A percentile compares a stretch with the other conserved stretches of the same genome.
phyloP scores from a whole-genome alignment of 2,329 filamentous ascomycete genomes.

The Huntiella bhutanensis region DNA sequence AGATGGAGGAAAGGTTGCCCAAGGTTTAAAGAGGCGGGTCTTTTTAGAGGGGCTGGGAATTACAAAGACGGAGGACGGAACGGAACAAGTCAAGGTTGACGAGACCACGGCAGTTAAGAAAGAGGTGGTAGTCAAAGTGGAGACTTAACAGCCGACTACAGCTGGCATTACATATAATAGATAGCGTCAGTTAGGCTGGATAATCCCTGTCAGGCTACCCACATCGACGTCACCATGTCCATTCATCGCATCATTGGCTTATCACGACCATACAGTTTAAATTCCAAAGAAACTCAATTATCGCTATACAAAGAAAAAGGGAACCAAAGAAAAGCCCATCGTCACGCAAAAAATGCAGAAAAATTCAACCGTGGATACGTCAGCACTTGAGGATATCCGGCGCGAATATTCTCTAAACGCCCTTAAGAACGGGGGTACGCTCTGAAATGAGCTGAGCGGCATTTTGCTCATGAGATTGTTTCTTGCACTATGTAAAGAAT shows the following conservation, averaged over 20 bases:
- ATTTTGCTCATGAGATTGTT: slow-evolving; percentile 88
- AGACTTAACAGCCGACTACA: too few species aligned
- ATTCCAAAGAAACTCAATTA: neutral
- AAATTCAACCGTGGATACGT: too few species aligned
- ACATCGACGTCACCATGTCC: neutral
- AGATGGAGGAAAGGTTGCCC: slow-evolving; percentile 41
- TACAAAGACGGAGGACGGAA: slow-evolving; percentile 14
- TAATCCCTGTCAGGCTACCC: too few species aligned
- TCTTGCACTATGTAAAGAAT: slow-evolving; percentile 55
- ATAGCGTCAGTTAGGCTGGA: too few species aligned
- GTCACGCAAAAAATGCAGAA: neutral
- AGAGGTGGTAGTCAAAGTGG: neutral
- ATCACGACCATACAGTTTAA: neutral
- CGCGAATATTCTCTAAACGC: slow-evolving; percentile 37
- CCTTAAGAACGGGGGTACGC: slow-evolving; percentile 83
- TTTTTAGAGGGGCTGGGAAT: slow-evolving; percentile 15
- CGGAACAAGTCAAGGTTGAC: slow-evolving; percentile 6
- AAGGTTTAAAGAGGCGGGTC: slow-evolving; percentile 27
- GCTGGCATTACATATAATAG: too few species aligned
- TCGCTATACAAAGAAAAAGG: neutral
- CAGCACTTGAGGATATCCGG: too few species aligned
- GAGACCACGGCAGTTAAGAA: neutral
- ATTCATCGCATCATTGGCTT: neutral
- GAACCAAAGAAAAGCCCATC: neutral
- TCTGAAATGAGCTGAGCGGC: slow-evolving; percentile 81